Evolutionary conservation across 805 yeast genomes (phyloP).

Genomic region (Millerozyma acaciae): DNA sequence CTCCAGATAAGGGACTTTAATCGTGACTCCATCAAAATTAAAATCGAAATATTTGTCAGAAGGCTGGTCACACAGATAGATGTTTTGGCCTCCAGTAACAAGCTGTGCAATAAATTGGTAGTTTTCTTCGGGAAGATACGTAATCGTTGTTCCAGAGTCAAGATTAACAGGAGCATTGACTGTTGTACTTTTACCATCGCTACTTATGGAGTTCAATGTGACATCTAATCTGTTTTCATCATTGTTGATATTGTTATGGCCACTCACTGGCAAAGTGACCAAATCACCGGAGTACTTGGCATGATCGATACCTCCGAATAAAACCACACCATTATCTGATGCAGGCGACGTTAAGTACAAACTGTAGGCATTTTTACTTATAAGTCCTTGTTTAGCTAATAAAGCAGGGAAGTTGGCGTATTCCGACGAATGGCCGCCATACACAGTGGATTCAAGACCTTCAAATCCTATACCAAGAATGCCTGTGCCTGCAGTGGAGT

Average conservation of each 20-base stretch:
- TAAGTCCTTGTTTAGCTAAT: constrained; percentile 30
- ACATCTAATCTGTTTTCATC: constrained; percentile 6
- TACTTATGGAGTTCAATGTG: constrained; percentile 3
- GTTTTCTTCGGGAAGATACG: constrained; percentile 38
- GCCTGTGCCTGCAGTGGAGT: constrained; percentile 19
- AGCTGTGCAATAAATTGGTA: background rate
- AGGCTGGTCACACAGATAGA: background rate
- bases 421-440: constrained; percentile 3
- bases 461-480: constrained; percentile 28
- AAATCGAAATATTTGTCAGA: background rate
- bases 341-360: constrained; percentile 26
- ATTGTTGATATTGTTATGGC: constrained; percentile 8
- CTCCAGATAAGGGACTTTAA: background rate
- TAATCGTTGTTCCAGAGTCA: constrained; percentile 38
- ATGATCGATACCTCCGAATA: constrained; percentile 27
- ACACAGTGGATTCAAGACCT: constrained; percentile 58
- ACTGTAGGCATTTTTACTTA: constrained; percentile 34
- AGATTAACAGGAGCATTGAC: constrained; percentile 4
- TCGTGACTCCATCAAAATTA: constrained; percentile 1
- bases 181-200: background rate
- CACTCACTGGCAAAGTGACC: constrained; percentile 17
- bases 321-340: constrained; percentile 20
- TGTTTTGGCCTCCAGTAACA: background rate
- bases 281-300: constrained; percentile 23
- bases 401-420: constrained; percentile 34